A percentile compares a stretch with the other conserved stretches of the same genome.
Conservation (phyloP, 2,329 filamentous ascomycete genomes). For the Ceratocystis albifundus region DNA sequence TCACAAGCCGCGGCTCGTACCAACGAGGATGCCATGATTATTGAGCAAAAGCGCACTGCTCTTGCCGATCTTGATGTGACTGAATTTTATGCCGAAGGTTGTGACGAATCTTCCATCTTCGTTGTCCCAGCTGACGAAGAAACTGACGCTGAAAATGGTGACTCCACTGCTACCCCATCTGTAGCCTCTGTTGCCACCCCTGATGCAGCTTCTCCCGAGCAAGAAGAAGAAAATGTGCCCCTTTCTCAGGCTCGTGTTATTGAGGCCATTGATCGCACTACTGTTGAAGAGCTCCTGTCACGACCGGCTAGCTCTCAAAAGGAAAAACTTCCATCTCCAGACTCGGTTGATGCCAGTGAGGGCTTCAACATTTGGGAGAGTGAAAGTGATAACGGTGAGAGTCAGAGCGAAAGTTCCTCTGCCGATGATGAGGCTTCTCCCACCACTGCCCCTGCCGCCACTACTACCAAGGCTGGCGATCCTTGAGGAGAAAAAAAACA, state of each 20-base stretch:
- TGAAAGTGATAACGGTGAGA: conserved; percentile 50
- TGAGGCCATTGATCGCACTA: conserved; percentile 18
- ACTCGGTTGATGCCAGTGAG: conserved; percentile 46
- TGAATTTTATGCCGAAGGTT: conserved; percentile 57
- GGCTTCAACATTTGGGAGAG: conserved; percentile 63
- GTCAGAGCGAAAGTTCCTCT: conserved; percentile 35
- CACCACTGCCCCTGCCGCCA: neutral
- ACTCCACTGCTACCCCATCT: conserved; percentile 1
- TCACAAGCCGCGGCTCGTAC: conserved; percentile 29
- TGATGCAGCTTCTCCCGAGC: neutral
- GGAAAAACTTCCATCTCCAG: conserved; percentile 37
- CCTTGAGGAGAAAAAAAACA: neutral
- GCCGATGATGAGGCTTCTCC: neutral
- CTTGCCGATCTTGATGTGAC: conserved; percentile 55
- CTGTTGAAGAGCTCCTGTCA: conserved; percentile 23
- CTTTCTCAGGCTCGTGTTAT: neutral
- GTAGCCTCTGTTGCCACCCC: neutral
- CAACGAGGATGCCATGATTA: conserved; percentile 42
- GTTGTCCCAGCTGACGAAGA: conserved; percentile 52
- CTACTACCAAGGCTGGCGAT: neutral
- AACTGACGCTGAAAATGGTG: conserved; percentile 3
- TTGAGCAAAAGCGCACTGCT: conserved; percentile 54
- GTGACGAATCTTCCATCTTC: conserved; percentile 50
- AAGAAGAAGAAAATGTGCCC: conserved; percentile 9
- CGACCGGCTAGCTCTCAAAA: conserved; percentile 25